phyloP scores from a whole-genome alignment of 306 rosid species.

The Ormosia emarginata region DNA sequence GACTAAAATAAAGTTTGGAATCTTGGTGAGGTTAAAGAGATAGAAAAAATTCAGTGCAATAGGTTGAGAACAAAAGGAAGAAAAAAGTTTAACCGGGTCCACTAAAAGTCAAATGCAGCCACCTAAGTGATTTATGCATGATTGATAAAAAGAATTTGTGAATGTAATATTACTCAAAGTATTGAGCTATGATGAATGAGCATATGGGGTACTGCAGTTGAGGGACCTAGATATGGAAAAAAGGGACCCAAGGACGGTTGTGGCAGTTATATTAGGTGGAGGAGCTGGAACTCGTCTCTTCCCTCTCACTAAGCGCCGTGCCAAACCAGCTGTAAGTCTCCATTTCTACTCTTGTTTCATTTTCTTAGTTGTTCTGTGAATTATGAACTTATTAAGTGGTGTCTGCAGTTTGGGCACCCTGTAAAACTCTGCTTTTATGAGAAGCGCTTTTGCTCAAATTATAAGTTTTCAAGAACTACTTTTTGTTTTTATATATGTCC shows the following conservation, averaged over 20 bases:
- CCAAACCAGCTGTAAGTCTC: conserved; percentile 86
- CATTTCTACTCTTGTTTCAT: background rate
- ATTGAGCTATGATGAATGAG: conserved; percentile 22
- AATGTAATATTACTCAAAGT: background rate
- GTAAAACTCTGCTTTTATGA: too few relatives aligned
- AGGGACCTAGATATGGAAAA: conserved; percentile 51
- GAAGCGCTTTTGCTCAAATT: too few relatives aligned
- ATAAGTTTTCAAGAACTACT: too few relatives aligned
- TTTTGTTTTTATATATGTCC: too few relatives aligned
- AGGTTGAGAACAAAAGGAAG: too few relatives aligned
- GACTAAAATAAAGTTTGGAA: too few relatives aligned
- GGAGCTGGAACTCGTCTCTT: conserved; percentile 98
- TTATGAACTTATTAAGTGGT: background rate
- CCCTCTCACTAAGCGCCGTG: conserved; percentile 90
- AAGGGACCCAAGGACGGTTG: conserved; percentile 67
- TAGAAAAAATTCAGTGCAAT: background rate
- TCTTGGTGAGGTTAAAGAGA: background rate
- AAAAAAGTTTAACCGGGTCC: background rate
- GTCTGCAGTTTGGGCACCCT: background rate
- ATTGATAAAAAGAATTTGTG: background rate
- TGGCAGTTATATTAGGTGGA: conserved; percentile 88
- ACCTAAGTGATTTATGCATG: background rate
- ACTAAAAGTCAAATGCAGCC: background rate
- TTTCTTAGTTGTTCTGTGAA: background rate
- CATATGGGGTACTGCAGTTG: conserved; percentile 53